These are phyloP conservation scores for Candida insectalens DNA, from an alignment of 805 yeast species.

Conservation along the genomic window DNA sequence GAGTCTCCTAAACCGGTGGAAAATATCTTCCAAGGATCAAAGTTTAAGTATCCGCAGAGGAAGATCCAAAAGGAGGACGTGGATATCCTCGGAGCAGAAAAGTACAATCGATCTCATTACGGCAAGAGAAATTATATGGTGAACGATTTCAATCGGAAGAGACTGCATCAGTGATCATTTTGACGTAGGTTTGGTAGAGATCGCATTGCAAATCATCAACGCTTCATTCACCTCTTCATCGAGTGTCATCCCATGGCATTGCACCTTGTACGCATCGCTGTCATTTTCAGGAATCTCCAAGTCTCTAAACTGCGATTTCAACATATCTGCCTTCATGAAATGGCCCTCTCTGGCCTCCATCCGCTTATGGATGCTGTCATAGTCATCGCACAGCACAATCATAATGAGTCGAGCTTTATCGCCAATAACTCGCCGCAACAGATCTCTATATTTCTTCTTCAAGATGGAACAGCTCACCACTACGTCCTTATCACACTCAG, in stretches of 20 bases:
- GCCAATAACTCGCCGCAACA: slow-evolving; percentile 32
- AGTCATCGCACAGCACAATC: slow-evolving; percentile 58
- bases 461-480: slow-evolving; percentile 82
- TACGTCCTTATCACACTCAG: slow-evolving; percentile 23
- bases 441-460: slow-evolving; percentile 63
- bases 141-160: neutral
- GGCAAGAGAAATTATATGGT: neutral
- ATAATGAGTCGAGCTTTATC: slow-evolving; percentile 32
- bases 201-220: neutral
- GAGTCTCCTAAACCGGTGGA: slow-evolving; percentile 59
- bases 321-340: slow-evolving; percentile 83
- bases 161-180: neutral
- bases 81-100: slow-evolving; percentile 42
- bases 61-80: slow-evolving; percentile 82
- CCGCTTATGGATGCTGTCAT: slow-evolving; percentile 50
- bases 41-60: slow-evolving; percentile 72
- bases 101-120: slow-evolving; percentile 5
- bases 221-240: slow-evolving; percentile 9
- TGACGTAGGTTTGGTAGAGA: no score
- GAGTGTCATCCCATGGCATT: slow-evolving; percentile 13
- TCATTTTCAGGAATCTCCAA: slow-evolving; percentile 53
- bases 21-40: slow-evolving; percentile 73
- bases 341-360: slow-evolving; percentile 63
- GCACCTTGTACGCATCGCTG: slow-evolving; percentile 7
- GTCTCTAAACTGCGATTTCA: slow-evolving; percentile 64